Evolutionary conservation across 345 rosid genomes (phyloP).

Genomic region (Citrus sp.): DNA sequence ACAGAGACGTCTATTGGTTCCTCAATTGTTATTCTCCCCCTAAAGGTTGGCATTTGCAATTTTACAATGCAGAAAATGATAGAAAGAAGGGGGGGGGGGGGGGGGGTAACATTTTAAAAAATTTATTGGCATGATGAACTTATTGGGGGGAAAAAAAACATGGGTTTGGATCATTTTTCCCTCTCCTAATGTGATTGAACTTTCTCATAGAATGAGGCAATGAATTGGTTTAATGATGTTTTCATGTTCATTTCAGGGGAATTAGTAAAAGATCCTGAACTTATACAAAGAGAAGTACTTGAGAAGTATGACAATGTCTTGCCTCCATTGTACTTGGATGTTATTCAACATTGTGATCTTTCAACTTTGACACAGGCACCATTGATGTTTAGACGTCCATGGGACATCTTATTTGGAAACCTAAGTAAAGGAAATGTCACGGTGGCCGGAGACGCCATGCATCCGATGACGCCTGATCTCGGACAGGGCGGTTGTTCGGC

Average conservation of each 20-base stretch:
- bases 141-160: too few relatives aligned
- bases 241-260: conserved; percentile 14
- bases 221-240: too few relatives aligned
- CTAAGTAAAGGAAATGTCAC: conserved; percentile 34
- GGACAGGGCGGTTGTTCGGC: conserved; percentile 47
- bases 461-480: conserved; percentile 50
- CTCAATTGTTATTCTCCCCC: conserved; percentile 1
- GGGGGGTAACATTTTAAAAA: too few relatives aligned
- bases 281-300: conserved; percentile 20
- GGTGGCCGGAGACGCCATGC: conserved; percentile 55
- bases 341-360: conserved; percentile 23
- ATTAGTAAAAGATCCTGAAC: conserved; percentile 15
- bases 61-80: too few relatives aligned
- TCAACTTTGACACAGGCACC: conserved; percentile 35
- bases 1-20: conserved; percentile 32
- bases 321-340: conserved; percentile 20
- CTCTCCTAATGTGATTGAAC: neutral
- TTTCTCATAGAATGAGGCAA: too few relatives aligned
- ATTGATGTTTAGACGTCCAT: conserved; percentile 34
- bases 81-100: too few relatives aligned
- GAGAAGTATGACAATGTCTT: conserved; percentile 22
- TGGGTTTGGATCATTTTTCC: neutral
- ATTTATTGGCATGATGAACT: too few relatives aligned
- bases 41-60: conserved; percentile 13
- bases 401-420: conserved; percentile 32